phyloP scores from a whole-genome alignment of 345 rosid species.

The Gossypium anomalum region DNA sequence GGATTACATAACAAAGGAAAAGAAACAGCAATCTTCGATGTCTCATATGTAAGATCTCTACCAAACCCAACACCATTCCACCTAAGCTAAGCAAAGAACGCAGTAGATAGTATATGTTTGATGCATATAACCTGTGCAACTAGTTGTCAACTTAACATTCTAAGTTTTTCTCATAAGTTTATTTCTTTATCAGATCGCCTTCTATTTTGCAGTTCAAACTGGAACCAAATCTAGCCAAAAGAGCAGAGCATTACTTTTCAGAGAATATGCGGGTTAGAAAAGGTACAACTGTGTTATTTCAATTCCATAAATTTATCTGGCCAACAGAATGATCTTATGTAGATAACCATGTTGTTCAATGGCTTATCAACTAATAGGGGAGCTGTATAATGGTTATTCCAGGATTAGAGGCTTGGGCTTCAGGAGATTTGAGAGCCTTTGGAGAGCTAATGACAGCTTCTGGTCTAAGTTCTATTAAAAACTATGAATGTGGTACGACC shows the following conservation, averaged over 20 bases:
- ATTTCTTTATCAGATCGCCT: constrained; percentile 2
- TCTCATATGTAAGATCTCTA: background rate
- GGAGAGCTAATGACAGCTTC: constrained; percentile 84
- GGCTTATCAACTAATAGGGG: background rate
- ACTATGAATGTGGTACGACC: constrained; percentile 81
- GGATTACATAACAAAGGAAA: background rate
- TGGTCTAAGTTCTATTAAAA: constrained; percentile 81
- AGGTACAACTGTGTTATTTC: constrained; percentile 35
- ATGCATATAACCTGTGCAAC: background rate
- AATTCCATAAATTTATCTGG: background rate
- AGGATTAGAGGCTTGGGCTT: constrained; percentile 87
- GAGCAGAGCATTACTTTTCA: constrained; percentile 89
- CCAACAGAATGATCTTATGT: background rate
- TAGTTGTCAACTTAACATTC: background rate
- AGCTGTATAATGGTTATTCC: constrained; percentile 20
- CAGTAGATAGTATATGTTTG: background rate
- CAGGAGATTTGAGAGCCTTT: constrained; percentile 58
- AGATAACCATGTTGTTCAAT: background rate
- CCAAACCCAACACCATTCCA: background rate
- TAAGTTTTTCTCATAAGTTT: background rate
- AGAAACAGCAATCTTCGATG: background rate
- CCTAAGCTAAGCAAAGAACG: background rate
- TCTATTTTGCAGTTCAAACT: constrained; percentile 44
- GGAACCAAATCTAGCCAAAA: constrained; percentile 54
- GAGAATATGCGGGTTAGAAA: constrained; percentile 71